Evolutionary conservation across 2,329 filamentous ascomycete genomes (phyloP), one percentile per base, ranked within the genome.

Genomic region (Fusarium albidum): DNA sequence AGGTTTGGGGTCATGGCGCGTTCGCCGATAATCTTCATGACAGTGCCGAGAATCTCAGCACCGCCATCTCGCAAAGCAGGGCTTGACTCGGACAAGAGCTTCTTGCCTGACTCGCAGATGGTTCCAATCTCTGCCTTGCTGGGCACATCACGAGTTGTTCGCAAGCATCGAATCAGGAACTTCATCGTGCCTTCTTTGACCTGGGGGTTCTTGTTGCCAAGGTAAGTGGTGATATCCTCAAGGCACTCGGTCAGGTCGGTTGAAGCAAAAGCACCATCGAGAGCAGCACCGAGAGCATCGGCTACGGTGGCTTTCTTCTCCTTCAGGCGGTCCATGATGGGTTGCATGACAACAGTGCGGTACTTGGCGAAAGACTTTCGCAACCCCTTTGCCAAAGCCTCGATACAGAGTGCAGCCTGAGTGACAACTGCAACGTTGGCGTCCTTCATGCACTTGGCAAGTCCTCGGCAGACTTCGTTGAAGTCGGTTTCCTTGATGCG

Each of bases 11-110:
- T 92, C 95, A 99, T 99, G 45, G 91, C 91, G 51, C 95, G 86
- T 73, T 99, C 96, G 34, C 95, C 94, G 77, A 98, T 91, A 49
- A 99, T 98, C 77, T 98, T 99, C 95, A 97, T 98, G 42, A 99
- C 75, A 0, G 93, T 96, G 59, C 96, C 95, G 4, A 99, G 79
- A 28, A 95, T 87, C 73, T 99, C 95, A 12, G 93, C 93, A 71
- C 93, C 95, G 26, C 92, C 92, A 41, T 94, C 89, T 74, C 95
- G 86, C 53, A 96, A 85, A 4, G 83, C 88, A 65, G 96, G 93
- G 63, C 88, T 93, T 0, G 91, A 94, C 71, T 99, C 95, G 0
- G 93, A 88, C 13, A 99, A 80, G 8, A 98, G 79, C 73, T 96
- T 98, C 68, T 94, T 97, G 25, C 87, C 88, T 1, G 87, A 84